Evolutionary conservation across 768 basidiomycete species (phyloP).

Genomic region (Lepiota brunneoincarnata): DNA sequence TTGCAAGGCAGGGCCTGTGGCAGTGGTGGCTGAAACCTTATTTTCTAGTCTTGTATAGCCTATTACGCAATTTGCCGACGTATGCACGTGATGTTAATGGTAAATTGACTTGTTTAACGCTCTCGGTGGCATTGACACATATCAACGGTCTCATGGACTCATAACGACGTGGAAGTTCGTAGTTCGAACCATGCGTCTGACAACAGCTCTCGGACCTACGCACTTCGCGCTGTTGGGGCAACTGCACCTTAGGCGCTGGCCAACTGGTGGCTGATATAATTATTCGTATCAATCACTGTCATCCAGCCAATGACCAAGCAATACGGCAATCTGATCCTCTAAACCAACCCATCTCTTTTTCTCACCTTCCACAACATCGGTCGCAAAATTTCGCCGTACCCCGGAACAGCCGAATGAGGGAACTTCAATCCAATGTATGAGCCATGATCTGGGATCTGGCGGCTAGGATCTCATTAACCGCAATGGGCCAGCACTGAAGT

Average conservation of each 20-base stretch:
- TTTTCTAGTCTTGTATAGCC: slow-evolving; percentile 30
- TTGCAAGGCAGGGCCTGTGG: slow-evolving; percentile 21
- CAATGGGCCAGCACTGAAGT: not conserved
- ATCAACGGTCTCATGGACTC: too few species aligned
- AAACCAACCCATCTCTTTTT: not conserved
- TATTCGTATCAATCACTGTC: not conserved
- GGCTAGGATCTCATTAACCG: not conserved
- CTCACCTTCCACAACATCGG: slow-evolving; percentile 1
- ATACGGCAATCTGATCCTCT: not conserved
- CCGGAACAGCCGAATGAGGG: not conserved
- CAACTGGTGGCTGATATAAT: too few species aligned
- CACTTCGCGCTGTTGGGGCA: too few species aligned
- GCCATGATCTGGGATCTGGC: not conserved
- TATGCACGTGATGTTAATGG: slow-evolving; percentile 1
- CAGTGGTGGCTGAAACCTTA: slow-evolving; percentile 42
- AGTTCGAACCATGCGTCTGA: too few species aligned
- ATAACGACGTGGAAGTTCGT: too few species aligned
- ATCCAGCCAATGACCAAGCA: not conserved
- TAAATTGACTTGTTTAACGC: too few species aligned
- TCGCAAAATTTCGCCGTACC: slow-evolving; percentile 4
- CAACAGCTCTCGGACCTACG: too few species aligned
- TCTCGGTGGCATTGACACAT: too few species aligned
- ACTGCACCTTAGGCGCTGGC: too few species aligned
- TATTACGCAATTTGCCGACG: slow-evolving; percentile 25
- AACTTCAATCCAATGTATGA: not conserved